Evolutionary conservation across 495 filamentous ascomycete genomes (phyloP), one percentile per base, ranked within the genome.

Genomic region (Penicillium salamii): DNA sequence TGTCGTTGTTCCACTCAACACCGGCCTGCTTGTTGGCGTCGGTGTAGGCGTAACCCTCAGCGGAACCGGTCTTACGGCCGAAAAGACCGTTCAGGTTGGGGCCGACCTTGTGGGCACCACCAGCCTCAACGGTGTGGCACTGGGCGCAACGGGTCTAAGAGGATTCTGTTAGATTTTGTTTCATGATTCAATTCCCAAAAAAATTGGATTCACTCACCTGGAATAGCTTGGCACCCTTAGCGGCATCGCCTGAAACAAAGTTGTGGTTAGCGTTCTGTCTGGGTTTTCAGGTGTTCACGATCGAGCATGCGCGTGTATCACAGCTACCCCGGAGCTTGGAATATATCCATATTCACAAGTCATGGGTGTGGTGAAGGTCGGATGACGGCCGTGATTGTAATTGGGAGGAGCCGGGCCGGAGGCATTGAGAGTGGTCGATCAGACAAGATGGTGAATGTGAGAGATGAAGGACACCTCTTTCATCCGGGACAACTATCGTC

Each of bases 151-250:
- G 87, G 58, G 93, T 99, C 88, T 87, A 32, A 29, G 13, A 19
- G 34, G 3, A 14, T 7, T 19, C 21, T 38, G 46, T 67, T 52
- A 69, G 61, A 40, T 15, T 58, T 34, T 7, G 8, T 1, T 37
- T 24, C 42, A 4, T 36, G n/a, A n/a, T n/a, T n/a, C n/a, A n/a
- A 21, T 12, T 23, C 15, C 8, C 3, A 11, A 19, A 21, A n/a
- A 21, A 9, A 19, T 13, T 11, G 15, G 14, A 35, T n/a, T 7
- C 18, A 50, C 61, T 59, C 40, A 82, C 80, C 78, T 95, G 95
- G 89, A 97, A 99, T 68, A 99, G 89, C 81, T 88, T 90, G 72
- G 91, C 93, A 79, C 93, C 93, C 85, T 99, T 99, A 76, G 90
- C 87, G 65, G 81, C 70, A 74, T 96, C 90, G 78, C 93, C 93